Conservation (phyloP, 148 eudicot species). For the Amaranthus cruentus region DNA sequence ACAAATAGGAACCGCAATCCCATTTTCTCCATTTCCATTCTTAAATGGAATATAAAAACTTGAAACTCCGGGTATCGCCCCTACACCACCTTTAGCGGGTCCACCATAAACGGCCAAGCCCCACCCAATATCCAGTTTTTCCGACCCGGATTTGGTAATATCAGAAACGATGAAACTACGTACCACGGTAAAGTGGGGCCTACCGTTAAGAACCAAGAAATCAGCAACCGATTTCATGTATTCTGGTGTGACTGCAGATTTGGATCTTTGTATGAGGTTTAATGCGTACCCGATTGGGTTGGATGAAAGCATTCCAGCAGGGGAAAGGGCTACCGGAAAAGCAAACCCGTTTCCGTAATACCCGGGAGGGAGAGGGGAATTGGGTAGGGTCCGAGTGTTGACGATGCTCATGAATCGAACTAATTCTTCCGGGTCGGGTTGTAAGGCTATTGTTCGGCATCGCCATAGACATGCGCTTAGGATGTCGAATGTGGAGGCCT, state of each 20-base stretch:
- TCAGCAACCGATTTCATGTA: slow-evolving; percentile 41
- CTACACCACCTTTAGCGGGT: slow-evolving; percentile 27
- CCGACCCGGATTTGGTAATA: slow-evolving; percentile 23
- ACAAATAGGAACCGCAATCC: slow-evolving; percentile 34
- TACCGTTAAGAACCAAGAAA: slow-evolving; percentile 31
- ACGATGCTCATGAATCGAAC: slow-evolving; percentile 29
- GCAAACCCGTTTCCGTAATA: slow-evolving; percentile 44
- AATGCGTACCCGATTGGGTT: slow-evolving; percentile 42
- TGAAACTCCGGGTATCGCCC: slow-evolving; percentile 22
- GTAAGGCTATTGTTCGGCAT: slow-evolving; percentile 40
- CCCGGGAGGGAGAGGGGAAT: slow-evolving; percentile 36
- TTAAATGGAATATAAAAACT: slow-evolving; percentile 27
- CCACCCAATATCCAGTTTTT: slow-evolving; percentile 43
- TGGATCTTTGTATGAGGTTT: slow-evolving; percentile 37
- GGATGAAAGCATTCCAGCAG: slow-evolving; percentile 20
- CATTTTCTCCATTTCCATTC: slow-evolving; percentile 27
- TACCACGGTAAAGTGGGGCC: slow-evolving; percentile 27
- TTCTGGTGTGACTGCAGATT: slow-evolving; percentile 31
- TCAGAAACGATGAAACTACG: slow-evolving; percentile 33
- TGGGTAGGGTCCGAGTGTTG: slow-evolving; percentile 22
- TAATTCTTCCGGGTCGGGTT: slow-evolving; percentile 28
- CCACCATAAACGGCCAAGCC: slow-evolving; percentile 36
- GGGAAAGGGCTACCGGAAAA: slow-evolving; percentile 26
- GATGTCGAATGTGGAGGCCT: slow-evolving; percentile 32
- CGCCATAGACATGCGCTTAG: slow-evolving; percentile 45